A percentile compares a stretch with the other conserved stretches of the same genome.
These are phyloP conservation scores for Pseudogymnoascus sp. DNA, from an alignment of 2,329 filamentous ascomycete genomes.

Conservation along the genomic window DNA sequence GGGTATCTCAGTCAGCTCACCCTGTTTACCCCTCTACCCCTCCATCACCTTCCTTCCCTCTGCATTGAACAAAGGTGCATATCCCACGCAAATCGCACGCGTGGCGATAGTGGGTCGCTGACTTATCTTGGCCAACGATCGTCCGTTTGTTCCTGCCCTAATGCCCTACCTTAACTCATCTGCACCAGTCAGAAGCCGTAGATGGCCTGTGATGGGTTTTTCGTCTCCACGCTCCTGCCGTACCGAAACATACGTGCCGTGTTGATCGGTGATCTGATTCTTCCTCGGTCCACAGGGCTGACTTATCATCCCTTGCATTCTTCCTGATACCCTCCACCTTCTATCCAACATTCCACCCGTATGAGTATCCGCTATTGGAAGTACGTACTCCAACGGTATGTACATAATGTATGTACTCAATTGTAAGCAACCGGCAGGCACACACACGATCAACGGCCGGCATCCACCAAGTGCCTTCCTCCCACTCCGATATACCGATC, in stretches of 20 bases:
- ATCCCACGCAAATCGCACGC: neutral
- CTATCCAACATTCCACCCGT: neutral
- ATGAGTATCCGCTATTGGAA: neutral
- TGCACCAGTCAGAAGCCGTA: neutral
- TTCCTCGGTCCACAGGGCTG: neutral
- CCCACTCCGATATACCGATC: neutral
- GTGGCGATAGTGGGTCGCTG: neutral
- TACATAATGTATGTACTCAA: neutral
- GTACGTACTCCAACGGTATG: neutral
- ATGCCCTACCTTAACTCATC: neutral
- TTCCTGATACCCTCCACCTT: neutral
- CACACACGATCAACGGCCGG: neutral
- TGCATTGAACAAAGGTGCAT: too few species aligned
- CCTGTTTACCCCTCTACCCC: neutral
- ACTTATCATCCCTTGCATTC: neutral
- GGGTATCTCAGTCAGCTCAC: neutral
- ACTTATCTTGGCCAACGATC: neutral
- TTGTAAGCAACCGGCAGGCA: neutral
- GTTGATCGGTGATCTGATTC: neutral
- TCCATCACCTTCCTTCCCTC: neutral
- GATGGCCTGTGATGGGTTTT: neutral
- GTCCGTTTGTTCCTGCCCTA: conserved; percentile 3
- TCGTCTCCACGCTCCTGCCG: neutral
- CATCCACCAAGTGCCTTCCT: neutral
- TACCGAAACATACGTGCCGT: conserved; percentile 2